Conservation (phyloP, 352 stramenopile species). For the Blastocystis sp. region DNA sequence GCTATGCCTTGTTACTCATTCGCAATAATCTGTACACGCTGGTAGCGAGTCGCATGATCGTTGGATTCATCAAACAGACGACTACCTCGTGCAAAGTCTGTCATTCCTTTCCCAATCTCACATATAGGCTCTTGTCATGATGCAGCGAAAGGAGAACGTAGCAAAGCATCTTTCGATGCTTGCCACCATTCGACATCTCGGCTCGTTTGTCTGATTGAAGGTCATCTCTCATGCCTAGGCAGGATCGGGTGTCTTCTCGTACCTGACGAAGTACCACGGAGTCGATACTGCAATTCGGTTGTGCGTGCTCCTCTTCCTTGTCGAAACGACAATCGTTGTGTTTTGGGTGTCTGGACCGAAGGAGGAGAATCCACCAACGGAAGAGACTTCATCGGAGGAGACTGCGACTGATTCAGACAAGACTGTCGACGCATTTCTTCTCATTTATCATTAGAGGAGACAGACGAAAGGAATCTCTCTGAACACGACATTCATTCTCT, state of each 20-base stretch:
- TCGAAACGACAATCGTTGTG: constrained; percentile 17
- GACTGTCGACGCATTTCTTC: too few species aligned
- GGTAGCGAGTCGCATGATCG: constrained; percentile 29
- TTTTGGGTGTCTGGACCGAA: constrained; percentile 6
- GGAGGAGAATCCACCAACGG: background rate
- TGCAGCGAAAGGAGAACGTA: constrained; percentile 3
- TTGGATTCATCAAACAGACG: constrained; percentile 61
- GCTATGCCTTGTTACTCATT: constrained; percentile 54
- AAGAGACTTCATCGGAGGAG: too few species aligned
- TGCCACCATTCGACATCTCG: constrained; percentile 51
- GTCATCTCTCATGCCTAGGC: background rate
- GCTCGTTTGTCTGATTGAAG: constrained; percentile 28
- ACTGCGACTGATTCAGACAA: too few species aligned
- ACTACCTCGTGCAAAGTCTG: constrained; percentile 59
- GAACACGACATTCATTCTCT: constrained; percentile 18
- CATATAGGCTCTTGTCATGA: constrained; percentile 50
- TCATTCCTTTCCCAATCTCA: background rate
- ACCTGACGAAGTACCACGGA: constrained; percentile 22
- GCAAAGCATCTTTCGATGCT: constrained; percentile 29
- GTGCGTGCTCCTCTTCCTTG: constrained; percentile 26
- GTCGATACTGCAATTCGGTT: constrained; percentile 21
- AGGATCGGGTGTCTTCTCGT: constrained; percentile 34
- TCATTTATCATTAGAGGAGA: too few species aligned
- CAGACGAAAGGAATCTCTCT: background rate
- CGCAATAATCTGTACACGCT: constrained; percentile 25